A percentile compares a stretch with the other conserved stretches of the same genome.
phyloP scores from a whole-genome alignment of 1,284 basidiomycete species.

The Ceratobasidium sp. region DNA sequence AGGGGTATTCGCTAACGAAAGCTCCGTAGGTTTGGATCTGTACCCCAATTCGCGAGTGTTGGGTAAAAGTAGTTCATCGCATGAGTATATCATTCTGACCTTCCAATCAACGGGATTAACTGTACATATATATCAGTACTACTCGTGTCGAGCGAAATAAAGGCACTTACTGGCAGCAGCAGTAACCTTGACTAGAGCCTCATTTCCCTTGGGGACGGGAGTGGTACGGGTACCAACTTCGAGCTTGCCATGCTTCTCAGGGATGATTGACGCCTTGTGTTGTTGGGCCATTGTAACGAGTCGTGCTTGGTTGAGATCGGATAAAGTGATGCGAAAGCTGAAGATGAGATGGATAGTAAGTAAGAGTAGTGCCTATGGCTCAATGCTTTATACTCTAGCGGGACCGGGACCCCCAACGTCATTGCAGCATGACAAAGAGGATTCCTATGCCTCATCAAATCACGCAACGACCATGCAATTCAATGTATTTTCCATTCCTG shows the following conservation, averaged over 20 bases:
- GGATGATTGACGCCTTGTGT: constrained; percentile 45
- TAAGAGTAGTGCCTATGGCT: no score
- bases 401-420: no score
- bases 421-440: no score
- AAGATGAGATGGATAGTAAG: no score
- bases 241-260: constrained; percentile 43
- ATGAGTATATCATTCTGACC: neutral
- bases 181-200: constrained; percentile 56
- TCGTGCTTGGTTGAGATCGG: no score
- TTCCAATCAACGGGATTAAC: constrained; percentile 29
- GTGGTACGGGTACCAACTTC: constrained; percentile 45
- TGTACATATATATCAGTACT: neutral
- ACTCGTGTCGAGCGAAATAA: neutral
- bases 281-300: constrained; percentile 4
- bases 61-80: neutral
- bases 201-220: constrained; percentile 51
- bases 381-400: no score
- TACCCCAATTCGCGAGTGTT: neutral
- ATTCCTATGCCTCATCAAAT: no score
- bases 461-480: no score
- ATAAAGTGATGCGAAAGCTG: no score
- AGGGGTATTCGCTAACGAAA: constrained; percentile 2
- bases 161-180: constrained; percentile 43
- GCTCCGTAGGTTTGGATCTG: neutral
- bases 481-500: no score